These are phyloP conservation scores for Aureobasidium sp. DNA, from an alignment of 2,329 filamentous ascomycete species.

Conservation along the genomic window DNA sequence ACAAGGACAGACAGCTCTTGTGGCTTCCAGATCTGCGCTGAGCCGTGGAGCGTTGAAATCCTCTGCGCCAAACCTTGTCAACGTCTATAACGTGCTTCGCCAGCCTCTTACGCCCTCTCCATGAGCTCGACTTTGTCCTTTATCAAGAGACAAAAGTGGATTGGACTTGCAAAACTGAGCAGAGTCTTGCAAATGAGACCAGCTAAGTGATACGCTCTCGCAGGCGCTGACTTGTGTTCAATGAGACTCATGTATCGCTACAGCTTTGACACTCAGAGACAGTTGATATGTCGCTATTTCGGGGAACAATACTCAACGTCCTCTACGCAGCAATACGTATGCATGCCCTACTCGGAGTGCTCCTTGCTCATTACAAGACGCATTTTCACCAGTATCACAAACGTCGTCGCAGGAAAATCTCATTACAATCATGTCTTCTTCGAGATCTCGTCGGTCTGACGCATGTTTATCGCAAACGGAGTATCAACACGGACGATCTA, in stretches of 20 bases:
- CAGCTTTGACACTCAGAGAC: not conserved
- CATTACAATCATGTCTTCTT: not conserved
- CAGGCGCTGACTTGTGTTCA: not conserved
- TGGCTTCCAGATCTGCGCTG: not conserved
- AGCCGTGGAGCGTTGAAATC: constrained; percentile 4
- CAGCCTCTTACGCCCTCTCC: not conserved
- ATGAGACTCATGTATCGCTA: not conserved
- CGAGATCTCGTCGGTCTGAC: not conserved
- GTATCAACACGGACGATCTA: not conserved
- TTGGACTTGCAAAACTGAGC: not conserved
- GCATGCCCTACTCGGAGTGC: not conserved
- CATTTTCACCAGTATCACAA: not conserved
- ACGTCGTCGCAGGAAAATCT: not conserved
- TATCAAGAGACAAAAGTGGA: not conserved
- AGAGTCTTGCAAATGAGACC: not conserved
- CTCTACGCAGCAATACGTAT: not conserved
- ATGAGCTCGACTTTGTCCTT: not conserved
- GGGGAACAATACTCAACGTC: not conserved
- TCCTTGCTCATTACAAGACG: not conserved
- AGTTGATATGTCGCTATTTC: not conserved
- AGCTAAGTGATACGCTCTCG: too few relatives aligned
- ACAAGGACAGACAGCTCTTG: not conserved
- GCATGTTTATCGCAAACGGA: not conserved
- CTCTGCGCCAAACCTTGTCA: not conserved
- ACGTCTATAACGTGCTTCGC: constrained; percentile 1